Percentiles rank a stretch among this genome's conserved stretches.
Evolutionary conservation across 2,329 filamentous ascomycete genomes (phyloP).

Genomic region (Cryoendolithus antarcticus): DNA sequence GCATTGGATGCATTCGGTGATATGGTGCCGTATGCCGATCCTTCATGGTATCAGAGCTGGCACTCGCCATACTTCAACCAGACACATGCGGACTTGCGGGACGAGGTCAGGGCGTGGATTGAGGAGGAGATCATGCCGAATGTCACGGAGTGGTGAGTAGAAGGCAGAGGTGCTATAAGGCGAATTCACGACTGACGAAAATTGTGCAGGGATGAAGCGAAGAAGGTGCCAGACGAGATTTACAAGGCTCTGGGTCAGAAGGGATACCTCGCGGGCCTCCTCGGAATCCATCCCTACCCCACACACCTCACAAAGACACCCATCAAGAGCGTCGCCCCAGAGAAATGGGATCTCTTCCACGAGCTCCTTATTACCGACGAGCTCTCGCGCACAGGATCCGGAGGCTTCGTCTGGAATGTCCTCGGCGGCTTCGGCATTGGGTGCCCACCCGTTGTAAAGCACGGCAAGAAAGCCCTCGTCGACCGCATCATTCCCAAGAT

Average conservation of each 20-base stretch:
- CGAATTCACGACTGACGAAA: too few relatives aligned
- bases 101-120: conserved; percentile 86
- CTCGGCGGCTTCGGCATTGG: conserved; percentile 93
- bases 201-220: conserved; percentile 57
- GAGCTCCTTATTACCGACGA: conserved; percentile 94
- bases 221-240: conserved; percentile 73
- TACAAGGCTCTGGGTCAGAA: conserved; percentile 93
- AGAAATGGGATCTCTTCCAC: conserved; percentile 98
- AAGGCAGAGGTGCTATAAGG: too few relatives aligned
- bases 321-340: conserved; percentile 65
- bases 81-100: conserved; percentile 78
- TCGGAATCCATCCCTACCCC: conserved; percentile 68
- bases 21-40: conserved; percentile 82
- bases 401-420: conserved; percentile 93
- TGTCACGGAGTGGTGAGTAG: conserved; percentile 65
- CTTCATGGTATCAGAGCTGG: conserved; percentile 60
- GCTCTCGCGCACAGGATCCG: conserved; percentile 74
- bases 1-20: conserved; percentile 74
- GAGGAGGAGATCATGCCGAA: conserved; percentile 79
- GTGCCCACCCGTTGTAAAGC: conserved; percentile 81
- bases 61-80: conserved; percentile 96
- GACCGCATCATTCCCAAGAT: conserved; percentile 83
- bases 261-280: conserved; percentile 83
- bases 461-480: conserved; percentile 72
- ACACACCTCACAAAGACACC: conserved; percentile 55